Conservation (phyloP, 1,284 basidiomycete genomes). For the Ganoderma boninense region DNA sequence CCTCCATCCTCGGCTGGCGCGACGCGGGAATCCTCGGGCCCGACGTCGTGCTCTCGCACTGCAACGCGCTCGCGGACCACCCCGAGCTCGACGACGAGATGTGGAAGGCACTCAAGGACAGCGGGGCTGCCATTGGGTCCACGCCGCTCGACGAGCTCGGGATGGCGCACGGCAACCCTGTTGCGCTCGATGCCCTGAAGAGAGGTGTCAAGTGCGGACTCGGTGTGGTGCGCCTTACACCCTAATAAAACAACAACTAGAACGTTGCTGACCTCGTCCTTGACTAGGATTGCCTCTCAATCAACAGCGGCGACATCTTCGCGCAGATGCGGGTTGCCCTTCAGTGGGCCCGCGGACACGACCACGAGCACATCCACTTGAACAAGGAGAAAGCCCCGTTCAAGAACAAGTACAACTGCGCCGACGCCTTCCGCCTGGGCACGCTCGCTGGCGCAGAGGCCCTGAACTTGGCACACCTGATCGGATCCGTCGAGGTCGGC, state of each 20-base stretch:
- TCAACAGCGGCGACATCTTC: conserved; percentile 46
- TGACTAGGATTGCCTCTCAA: conserved; percentile 38
- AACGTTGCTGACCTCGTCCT: not conserved
- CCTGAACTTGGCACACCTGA: conserved; percentile 36
- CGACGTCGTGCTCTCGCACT: conserved; percentile 46
- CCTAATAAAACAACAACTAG: too few relatives aligned
- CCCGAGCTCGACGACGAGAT: conserved; percentile 41
- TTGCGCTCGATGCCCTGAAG: conserved; percentile 41
- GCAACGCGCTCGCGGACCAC: conserved; percentile 41
- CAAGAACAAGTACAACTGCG: conserved; percentile 39
- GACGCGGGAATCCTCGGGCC: conserved; percentile 41
- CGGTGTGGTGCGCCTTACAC: conserved; percentile 37
- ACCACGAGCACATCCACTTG: conserved; percentile 36
- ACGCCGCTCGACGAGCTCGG: conserved; percentile 46
- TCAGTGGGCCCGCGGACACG: conserved; percentile 41
- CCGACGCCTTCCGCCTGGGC: conserved; percentile 44
- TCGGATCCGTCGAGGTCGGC: conserved; percentile 45
- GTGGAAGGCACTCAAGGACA: conserved; percentile 42
- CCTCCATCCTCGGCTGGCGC: conserved; percentile 37
- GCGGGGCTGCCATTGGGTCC: conserved; percentile 40
- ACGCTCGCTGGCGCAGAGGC: conserved; percentile 46
- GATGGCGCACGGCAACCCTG: conserved; percentile 46
- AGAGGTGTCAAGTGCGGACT: conserved; percentile 45
- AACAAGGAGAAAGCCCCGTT: conserved; percentile 32
- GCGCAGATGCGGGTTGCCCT: conserved; percentile 44